Evolutionary conservation across 1,284 basidiomycete species (phyloP).

Genomic region (Boletus sp.): DNA sequence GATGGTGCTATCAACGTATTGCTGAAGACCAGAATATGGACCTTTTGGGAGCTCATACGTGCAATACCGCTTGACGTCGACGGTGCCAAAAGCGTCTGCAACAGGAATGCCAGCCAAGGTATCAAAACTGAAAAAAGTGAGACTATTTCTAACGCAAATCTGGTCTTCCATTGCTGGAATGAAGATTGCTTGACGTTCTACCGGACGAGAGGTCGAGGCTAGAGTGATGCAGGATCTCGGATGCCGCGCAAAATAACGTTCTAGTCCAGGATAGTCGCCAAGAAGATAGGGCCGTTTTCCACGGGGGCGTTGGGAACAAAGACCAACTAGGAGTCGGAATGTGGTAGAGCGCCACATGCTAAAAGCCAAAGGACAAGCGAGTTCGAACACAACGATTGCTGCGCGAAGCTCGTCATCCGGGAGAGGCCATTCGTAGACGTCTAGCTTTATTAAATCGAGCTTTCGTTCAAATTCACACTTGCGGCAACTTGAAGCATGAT

Average conservation of each 20-base stretch:
- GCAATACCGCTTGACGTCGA: slow-evolving; percentile 26
- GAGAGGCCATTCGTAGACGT: slow-evolving; percentile 44
- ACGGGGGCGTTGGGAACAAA: not conserved
- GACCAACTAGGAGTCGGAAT: slow-evolving; percentile 30
- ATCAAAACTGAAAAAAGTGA: slow-evolving; percentile 23
- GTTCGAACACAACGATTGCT: slow-evolving; percentile 40
- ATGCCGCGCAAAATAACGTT: not conserved
- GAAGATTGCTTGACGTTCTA: slow-evolving; percentile 28
- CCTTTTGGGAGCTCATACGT: slow-evolving; percentile 28
- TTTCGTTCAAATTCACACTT: not conserved
- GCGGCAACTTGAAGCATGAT: not conserved
- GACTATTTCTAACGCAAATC: slow-evolving; percentile 32
- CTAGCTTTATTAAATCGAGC: slow-evolving; percentile 28
- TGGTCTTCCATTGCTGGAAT: slow-evolving; percentile 25
- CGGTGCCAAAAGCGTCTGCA: slow-evolving; percentile 3
- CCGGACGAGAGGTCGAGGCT: slow-evolving; percentile 38
- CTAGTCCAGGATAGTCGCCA: slow-evolving; percentile 19
- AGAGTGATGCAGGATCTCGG: slow-evolving; percentile 29
- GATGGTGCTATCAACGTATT: slow-evolving; percentile 32
- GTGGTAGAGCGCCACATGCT: slow-evolving; percentile 42
- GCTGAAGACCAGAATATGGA: slow-evolving; percentile 35
- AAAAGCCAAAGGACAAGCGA: slow-evolving; percentile 37
- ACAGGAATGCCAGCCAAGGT: slow-evolving; percentile 11
- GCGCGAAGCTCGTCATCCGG: slow-evolving; percentile 23
- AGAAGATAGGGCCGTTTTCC: not conserved